Conservation (phyloP, 257 asterid species). For the Solanum virginianum region DNA sequence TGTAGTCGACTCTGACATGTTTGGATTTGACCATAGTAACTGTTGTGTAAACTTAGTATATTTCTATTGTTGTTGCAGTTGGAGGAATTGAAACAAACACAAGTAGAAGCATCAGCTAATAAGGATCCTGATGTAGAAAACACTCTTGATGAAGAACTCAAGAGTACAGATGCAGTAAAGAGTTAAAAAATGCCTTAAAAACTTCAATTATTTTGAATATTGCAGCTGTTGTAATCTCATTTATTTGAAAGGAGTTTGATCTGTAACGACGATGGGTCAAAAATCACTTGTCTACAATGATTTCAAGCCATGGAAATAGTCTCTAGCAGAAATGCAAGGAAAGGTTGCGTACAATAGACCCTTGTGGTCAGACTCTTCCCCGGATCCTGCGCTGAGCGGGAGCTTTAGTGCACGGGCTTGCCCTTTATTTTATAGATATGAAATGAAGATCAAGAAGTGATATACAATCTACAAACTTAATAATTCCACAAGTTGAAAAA, state of each 20-base stretch:
- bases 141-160: constrained; percentile 8
- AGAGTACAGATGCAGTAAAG: not conserved
- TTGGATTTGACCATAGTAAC: not conserved
- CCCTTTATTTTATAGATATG: not conserved
- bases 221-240: not conserved
- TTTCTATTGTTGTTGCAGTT: constrained; percentile 28
- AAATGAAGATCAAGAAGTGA: not conserved
- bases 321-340: too few relatives aligned
- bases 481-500: not conserved
- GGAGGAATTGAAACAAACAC: constrained; percentile 42
- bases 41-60: not conserved
- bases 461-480: not conserved
- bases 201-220: not conserved
- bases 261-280: not conserved
- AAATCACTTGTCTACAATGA: not conserved
- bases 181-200: not conserved
- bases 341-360: too few relatives aligned
- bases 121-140: constrained; percentile 21
- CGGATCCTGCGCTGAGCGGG: too few relatives aligned
- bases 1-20: not conserved
- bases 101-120: constrained; percentile 20
- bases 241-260: not conserved
- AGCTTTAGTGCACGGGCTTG: too few relatives aligned
- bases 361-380: too few relatives aligned
- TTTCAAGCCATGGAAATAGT: not conserved